Evolutionary conservation across 2,329 filamentous ascomycete genomes (phyloP).

Genomic region (Ascochyta pisi): DNA sequence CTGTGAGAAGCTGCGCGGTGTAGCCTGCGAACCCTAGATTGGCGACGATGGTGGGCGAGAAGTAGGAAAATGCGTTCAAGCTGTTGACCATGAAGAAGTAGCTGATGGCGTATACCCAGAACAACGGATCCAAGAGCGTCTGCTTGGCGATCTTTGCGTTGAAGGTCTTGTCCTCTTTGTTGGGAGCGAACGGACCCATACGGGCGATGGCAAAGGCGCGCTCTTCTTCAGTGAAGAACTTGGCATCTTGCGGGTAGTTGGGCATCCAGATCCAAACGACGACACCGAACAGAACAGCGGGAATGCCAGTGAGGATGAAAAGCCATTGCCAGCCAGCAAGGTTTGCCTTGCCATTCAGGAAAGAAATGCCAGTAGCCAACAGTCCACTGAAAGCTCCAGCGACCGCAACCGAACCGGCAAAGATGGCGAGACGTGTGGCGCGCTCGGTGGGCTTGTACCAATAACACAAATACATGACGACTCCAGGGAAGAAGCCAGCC

Average conservation of each 20-base stretch:
- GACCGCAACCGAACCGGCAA: conserved; percentile 80
- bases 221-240: conserved; percentile 72
- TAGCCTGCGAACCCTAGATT: conserved; percentile 63
- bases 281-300: conserved; percentile 71
- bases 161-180: conserved; percentile 51
- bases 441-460: conserved; percentile 83
- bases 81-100: conserved; percentile 48
- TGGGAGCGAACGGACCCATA: conserved; percentile 57
- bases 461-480: conserved; percentile 79
- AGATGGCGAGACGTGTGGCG: conserved; percentile 75
- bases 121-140: conserved; percentile 58
- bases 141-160: conserved; percentile 56
- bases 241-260: conserved; percentile 75
- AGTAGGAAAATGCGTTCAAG: conserved; percentile 54
- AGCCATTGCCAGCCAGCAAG: conserved; percentile 48
- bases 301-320: conserved; percentile 67
- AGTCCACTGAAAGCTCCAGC: conserved; percentile 78
- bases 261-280: conserved; percentile 76
- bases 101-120: conserved; percentile 59
- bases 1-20: conserved; percentile 70
- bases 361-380: conserved; percentile 71
- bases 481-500: conserved; percentile 66
- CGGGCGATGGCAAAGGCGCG: conserved; percentile 73
- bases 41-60: conserved; percentile 69
- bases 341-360: conserved; percentile 67